These are phyloP conservation scores for Teunomyces gatunensis DNA, from an alignment of 805 yeast species.

Conservation along the genomic window DNA sequence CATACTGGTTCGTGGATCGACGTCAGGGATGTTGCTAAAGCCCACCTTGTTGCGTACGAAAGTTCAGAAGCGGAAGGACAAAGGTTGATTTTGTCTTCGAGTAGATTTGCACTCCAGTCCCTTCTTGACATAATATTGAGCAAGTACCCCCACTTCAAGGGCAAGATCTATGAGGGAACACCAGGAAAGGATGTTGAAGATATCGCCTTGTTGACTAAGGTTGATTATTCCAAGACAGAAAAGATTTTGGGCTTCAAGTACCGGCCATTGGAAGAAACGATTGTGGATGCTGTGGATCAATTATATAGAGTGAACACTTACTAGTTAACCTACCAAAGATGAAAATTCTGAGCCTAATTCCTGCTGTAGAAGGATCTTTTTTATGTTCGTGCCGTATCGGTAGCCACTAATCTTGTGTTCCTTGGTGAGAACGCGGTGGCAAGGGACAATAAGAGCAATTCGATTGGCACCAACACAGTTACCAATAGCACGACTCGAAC, in stretches of 20 bases:
- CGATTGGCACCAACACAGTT: conserved; percentile 40
- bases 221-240: conserved; percentile 16
- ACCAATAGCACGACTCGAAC: conserved; percentile 38
- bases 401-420: conserved; percentile 34
- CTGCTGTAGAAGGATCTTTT: conserved; percentile 20
- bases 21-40: conserved; percentile 21
- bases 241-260: conserved; percentile 19
- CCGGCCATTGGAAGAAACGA: conserved; percentile 18
- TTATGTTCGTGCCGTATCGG: conserved; percentile 36
- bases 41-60: conserved; percentile 17
- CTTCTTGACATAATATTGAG: conserved; percentile 20
- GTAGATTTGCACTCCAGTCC: conserved; percentile 15
- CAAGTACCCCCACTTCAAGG: conserved; percentile 20
- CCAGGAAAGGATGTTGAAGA: conserved; percentile 13
- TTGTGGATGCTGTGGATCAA: conserved; percentile 25
- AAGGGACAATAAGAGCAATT: conserved; percentile 40
- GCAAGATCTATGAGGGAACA: conserved; percentile 15
- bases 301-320: conserved; percentile 1
- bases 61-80: conserved; percentile 8
- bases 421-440: conserved; percentile 39
- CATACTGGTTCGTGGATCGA: conserved; percentile 12
- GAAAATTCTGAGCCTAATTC: conserved; percentile 9
- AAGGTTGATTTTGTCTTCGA: conserved; percentile 11
- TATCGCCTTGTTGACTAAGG: conserved; percentile 8
- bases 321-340: not conserved